Percentiles rank a stretch among this genome's conserved stretches.
Evolutionary conservation across 306 rosid genomes (phyloP).

Genomic region (Hippophae rhamnoides): DNA sequence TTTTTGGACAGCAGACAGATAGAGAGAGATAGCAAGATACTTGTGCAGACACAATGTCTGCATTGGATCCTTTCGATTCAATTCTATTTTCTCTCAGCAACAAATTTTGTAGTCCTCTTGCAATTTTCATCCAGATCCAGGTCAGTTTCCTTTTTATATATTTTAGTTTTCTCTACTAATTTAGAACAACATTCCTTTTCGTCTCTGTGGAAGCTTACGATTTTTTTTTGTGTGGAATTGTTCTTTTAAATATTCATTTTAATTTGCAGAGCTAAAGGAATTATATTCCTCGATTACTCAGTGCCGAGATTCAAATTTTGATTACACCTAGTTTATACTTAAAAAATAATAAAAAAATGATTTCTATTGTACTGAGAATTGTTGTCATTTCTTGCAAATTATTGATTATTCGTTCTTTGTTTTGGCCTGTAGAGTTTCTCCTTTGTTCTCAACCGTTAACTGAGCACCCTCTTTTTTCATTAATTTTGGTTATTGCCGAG

Average conservation of each 20-base stretch:
- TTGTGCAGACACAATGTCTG: conserved; percentile 28
- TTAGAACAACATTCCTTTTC: conserved; percentile 23
- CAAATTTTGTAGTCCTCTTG: conserved; percentile 37
- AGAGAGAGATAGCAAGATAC: not conserved
- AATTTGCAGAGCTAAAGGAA: not conserved
- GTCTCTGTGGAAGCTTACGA: conserved; percentile 1
- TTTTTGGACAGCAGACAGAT: not conserved
- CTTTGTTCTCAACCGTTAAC: too few species aligned
- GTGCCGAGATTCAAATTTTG: not conserved
- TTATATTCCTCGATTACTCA: not conserved
- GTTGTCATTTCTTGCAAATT: too few species aligned
- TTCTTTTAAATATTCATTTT: not conserved
- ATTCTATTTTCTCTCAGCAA: conserved; percentile 60
- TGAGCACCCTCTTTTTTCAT: too few species aligned
- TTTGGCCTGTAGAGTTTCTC: too few species aligned
- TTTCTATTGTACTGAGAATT: too few species aligned
- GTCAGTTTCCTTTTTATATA: conserved; percentile 18
- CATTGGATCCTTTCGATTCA: conserved; percentile 57
- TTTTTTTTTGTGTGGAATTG: not conserved
- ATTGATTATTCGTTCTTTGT: too few species aligned
- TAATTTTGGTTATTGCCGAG: too few species aligned
- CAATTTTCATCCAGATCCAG: conserved; percentile 72
- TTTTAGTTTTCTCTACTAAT: not conserved
- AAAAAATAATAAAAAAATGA: too few species aligned
- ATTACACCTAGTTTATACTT: too few species aligned